phyloP scores from a whole-genome alignment of 306 rosid genomes.

The Alnus rubra region DNA sequence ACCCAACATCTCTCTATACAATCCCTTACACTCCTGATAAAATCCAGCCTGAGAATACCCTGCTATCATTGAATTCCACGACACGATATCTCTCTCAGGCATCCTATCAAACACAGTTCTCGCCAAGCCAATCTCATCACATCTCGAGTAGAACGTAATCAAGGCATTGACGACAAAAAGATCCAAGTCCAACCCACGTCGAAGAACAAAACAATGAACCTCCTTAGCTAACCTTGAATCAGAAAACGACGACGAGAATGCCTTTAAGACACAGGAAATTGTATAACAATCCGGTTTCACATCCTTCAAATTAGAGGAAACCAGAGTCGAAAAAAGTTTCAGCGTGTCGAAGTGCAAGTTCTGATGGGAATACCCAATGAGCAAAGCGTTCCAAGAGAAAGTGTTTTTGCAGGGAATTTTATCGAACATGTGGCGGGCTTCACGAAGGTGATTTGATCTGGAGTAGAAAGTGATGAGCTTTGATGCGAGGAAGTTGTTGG shows the following conservation, averaged over 20 bases:
- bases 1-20: slow-evolving; percentile 55
- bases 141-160: slow-evolving; percentile 63
- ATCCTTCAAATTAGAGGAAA: slow-evolving; percentile 12
- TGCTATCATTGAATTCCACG: slow-evolving; percentile 89
- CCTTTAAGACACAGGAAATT: slow-evolving; percentile 60
- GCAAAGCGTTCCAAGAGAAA: slow-evolving; percentile 82
- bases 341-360: slow-evolving; percentile 49
- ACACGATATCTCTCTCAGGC: slow-evolving; percentile 56
- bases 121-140: slow-evolving; percentile 53
- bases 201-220: slow-evolving; percentile 60
- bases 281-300: slow-evolving; percentile 57
- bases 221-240: slow-evolving; percentile 35
- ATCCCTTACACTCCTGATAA: slow-evolving; percentile 62
- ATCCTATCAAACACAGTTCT: slow-evolving; percentile 62
- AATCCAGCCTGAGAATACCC: slow-evolving; percentile 78
- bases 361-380: slow-evolving; percentile 60
- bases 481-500: slow-evolving; percentile 82
- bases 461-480: slow-evolving; percentile 64
- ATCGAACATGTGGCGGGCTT: slow-evolving; percentile 72
- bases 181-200: slow-evolving; percentile 51
- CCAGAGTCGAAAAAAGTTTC: slow-evolving; percentile 49
- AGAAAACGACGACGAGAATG: slow-evolving; percentile 39
- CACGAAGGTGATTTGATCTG: slow-evolving; percentile 35
- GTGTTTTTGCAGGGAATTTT: slow-evolving; percentile 48
- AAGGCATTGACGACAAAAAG: slow-evolving; percentile 65